Evolutionary conservation across 495 filamentous ascomycete genomes (phyloP).

Genomic region (Polyplosphaeria fusca): DNA sequence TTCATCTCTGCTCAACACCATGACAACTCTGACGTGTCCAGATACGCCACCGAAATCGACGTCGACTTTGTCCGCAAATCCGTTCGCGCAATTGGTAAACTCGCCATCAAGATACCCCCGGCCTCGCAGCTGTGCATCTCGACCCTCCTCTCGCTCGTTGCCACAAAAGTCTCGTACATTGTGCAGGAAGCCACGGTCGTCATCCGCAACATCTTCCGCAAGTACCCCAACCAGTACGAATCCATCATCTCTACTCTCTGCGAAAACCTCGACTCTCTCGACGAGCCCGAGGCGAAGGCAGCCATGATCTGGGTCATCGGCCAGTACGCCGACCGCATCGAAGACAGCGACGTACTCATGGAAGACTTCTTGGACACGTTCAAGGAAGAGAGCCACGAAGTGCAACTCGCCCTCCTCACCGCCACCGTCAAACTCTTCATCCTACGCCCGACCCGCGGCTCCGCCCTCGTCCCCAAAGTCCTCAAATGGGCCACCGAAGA

Average conservation of each 20-base stretch:
- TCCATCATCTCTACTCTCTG: constrained; percentile 93
- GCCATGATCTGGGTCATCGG: constrained; percentile 99
- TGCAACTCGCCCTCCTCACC: constrained; percentile 90
- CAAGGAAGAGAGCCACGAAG: constrained; percentile 88
- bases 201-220: constrained; percentile 98
- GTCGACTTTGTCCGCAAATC: constrained; percentile 98
- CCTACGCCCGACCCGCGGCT: constrained; percentile 90
- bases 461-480: constrained; percentile 89
- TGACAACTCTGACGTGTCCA: constrained; percentile 27
- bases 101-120: constrained; percentile 98
- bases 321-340: constrained; percentile 94
- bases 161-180: constrained; percentile 99
- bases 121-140: constrained; percentile 88
- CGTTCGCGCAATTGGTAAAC: constrained; percentile 93
- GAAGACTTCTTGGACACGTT: constrained; percentile 95
- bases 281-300: constrained; percentile 98
- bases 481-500: constrained; percentile 99
- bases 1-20: background rate
- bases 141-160: constrained; percentile 85
- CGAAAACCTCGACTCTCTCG: constrained; percentile 92
- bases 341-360: constrained; percentile 88
- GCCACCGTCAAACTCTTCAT: constrained; percentile 99
- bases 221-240: constrained; percentile 98
- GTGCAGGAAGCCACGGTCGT: constrained; percentile 99
- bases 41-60: constrained; percentile 95